Evolutionary conservation across 306 rosid species (phyloP).

Genomic region (Cucurbita ficifolia): DNA sequence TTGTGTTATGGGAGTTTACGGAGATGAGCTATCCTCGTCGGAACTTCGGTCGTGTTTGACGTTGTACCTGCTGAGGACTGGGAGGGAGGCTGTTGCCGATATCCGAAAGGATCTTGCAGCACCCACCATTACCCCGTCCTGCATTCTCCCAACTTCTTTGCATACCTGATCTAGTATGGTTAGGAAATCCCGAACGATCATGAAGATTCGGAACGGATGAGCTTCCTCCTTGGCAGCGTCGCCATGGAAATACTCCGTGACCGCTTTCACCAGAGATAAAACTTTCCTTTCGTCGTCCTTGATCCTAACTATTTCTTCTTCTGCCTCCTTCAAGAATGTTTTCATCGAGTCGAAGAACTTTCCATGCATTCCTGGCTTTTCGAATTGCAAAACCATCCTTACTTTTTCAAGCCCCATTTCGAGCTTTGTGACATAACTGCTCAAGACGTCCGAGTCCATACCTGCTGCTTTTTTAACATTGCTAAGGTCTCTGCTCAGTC

Average conservation of each 20-base stretch:
- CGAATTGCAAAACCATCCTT: constrained; percentile 53
- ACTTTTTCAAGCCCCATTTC: constrained; percentile 90
- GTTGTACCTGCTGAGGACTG: constrained; percentile 75
- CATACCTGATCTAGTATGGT: constrained; percentile 72
- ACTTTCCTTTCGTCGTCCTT: constrained; percentile 71
- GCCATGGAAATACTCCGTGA: constrained; percentile 83
- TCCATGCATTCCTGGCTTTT: constrained; percentile 50
- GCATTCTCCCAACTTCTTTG: constrained; percentile 89
- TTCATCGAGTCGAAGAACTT: constrained; percentile 64
- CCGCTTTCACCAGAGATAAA: constrained; percentile 71
- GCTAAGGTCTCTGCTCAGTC: constrained; percentile 72
- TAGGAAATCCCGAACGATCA: constrained; percentile 88
- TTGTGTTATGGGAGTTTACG: constrained; percentile 19
- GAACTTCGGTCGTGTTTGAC: constrained; percentile 60
- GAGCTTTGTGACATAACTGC: constrained; percentile 78
- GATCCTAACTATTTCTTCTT: constrained; percentile 52
- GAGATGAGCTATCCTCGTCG: constrained; percentile 83
- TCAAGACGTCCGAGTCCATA: constrained; percentile 92
- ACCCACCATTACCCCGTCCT: constrained; percentile 64
- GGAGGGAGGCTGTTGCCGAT: constrained; percentile 56
- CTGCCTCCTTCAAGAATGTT: constrained; percentile 63
- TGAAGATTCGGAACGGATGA: constrained; percentile 84
- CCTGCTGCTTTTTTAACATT: constrained; percentile 86
- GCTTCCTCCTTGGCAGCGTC: constrained; percentile 83
- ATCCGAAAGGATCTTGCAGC: constrained; percentile 82